Evolutionary conservation across 2,329 filamentous ascomycete species (phyloP).

Genomic region (Rutstroemia sp.): DNA sequence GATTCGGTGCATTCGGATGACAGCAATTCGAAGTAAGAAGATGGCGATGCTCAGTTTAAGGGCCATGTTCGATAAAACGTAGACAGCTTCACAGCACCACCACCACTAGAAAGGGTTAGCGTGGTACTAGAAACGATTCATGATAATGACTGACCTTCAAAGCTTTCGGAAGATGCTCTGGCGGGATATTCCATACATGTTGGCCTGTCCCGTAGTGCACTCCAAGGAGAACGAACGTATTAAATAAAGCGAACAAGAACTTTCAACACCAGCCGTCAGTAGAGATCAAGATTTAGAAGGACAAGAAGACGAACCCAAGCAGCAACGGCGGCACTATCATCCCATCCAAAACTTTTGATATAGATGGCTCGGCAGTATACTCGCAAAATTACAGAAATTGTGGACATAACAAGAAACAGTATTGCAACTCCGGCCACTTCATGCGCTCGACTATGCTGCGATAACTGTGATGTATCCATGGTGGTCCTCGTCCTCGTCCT

Average conservation of each 20-base stretch:
- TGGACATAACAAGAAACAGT: slow-evolving; percentile 31
- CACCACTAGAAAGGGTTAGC: slow-evolving; percentile 19
- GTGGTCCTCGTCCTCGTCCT: no score
- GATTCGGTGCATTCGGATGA: slow-evolving; percentile 25
- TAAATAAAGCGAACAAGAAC: slow-evolving; percentile 22
- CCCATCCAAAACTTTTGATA: slow-evolving; percentile 24
- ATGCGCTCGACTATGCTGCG: slow-evolving; percentile 14
- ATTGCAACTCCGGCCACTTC: slow-evolving; percentile 30
- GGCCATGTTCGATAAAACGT: slow-evolving; percentile 34
- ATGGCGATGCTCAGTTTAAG: slow-evolving; percentile 35
- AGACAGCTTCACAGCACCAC: slow-evolving; percentile 34
- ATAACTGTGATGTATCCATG: neutral
- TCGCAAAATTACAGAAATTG: slow-evolving; percentile 20
- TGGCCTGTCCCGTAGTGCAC: slow-evolving; percentile 25
- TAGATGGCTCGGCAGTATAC: slow-evolving; percentile 21
- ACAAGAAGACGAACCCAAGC: slow-evolving; percentile 2
- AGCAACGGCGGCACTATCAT: slow-evolving; percentile 14
- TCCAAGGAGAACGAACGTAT: slow-evolving; percentile 19
- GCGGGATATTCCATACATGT: slow-evolving; percentile 18
- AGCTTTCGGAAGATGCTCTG: slow-evolving; percentile 21
- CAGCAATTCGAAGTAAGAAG: slow-evolving; percentile 34
- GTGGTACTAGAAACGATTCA: neutral
- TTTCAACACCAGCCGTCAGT: slow-evolving; percentile 4
- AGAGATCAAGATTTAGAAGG: neutral
- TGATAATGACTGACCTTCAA: slow-evolving; percentile 19